phyloP scores from a whole-genome alignment of 2,329 filamentous ascomycete species.

The Cercospora sp. region DNA sequence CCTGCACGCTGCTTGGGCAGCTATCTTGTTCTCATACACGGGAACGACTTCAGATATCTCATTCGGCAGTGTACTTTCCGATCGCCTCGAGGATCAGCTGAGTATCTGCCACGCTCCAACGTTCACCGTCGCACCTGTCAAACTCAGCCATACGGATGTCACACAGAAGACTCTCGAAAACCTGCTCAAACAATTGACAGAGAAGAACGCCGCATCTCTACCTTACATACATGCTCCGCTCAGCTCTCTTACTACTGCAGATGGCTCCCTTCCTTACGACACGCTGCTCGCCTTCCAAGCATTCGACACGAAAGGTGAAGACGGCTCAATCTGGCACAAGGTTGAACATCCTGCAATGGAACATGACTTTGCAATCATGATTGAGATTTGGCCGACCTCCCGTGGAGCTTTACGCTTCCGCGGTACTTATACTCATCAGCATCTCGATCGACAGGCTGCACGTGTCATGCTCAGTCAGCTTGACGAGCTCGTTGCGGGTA shows the following conservation, averaged over 20 bases:
- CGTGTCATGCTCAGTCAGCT: slow-evolving; percentile 17
- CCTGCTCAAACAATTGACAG: slow-evolving; percentile 12
- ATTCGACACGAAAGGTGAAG: slow-evolving; percentile 14
- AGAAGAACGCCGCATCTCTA: slow-evolving; percentile 17
- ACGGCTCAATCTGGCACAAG: slow-evolving; percentile 11
- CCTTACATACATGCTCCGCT: slow-evolving; percentile 17
- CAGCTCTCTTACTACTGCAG: slow-evolving; percentile 18
- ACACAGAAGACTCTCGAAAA: background rate
- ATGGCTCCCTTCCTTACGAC: slow-evolving; percentile 21
- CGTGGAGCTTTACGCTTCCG: slow-evolving; percentile 17
- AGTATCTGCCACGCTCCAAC: slow-evolving; percentile 37
- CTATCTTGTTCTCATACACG: slow-evolving; percentile 5
- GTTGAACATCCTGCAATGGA: slow-evolving; percentile 39
- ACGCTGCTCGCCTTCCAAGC: slow-evolving; percentile 22
- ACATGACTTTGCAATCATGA: slow-evolving; percentile 30
- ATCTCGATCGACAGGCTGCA: slow-evolving; percentile 13
- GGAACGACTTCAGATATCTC: slow-evolving; percentile 58
- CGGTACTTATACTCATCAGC: slow-evolving; percentile 17
- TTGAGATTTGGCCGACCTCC: slow-evolving; percentile 33
- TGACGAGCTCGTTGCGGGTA: slow-evolving; percentile 7
- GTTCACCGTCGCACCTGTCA: slow-evolving; percentile 32
- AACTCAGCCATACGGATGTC: slow-evolving; percentile 29
- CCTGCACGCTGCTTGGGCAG: background rate
- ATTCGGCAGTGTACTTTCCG: slow-evolving; percentile 77
- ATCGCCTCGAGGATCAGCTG: slow-evolving; percentile 55